Evolutionary conservation across 2,329 filamentous ascomycete genomes (phyloP).

Genomic region (Calonectria hawksworthii): DNA sequence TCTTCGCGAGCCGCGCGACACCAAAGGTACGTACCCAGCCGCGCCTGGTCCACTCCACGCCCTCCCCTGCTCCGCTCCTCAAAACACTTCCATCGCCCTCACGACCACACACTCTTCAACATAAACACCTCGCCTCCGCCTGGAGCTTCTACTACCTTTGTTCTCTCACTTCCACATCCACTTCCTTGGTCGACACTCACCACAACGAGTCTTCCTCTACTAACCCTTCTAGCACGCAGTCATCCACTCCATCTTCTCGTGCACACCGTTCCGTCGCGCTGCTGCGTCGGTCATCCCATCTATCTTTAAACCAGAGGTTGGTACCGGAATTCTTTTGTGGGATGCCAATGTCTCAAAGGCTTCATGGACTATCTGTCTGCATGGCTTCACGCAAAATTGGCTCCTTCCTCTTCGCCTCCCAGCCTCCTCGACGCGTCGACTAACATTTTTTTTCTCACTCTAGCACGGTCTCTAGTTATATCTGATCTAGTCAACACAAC

Average conservation of each 20-base stretch:
- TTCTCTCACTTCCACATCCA: conserved; percentile 44
- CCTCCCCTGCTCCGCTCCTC: conserved; percentile 51
- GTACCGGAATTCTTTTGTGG: conserved; percentile 47
- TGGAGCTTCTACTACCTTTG: conserved; percentile 42
- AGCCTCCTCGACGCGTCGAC: conserved; percentile 43
- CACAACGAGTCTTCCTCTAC: conserved; percentile 42
- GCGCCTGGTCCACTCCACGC: conserved; percentile 48
- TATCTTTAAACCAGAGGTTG: conserved; percentile 53
- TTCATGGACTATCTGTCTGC: conserved; percentile 23
- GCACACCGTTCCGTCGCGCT: conserved; percentile 55
- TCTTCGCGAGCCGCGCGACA: conserved; percentile 48
- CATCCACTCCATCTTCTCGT: conserved; percentile 45
- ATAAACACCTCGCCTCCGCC: conserved; percentile 52
- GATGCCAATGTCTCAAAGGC: conserved; percentile 49
- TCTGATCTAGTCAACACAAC: conserved; percentile 38
- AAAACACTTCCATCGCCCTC: conserved; percentile 56
- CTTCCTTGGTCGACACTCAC: conserved; percentile 37
- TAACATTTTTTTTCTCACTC: conserved; percentile 32
- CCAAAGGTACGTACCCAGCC: conserved; percentile 51
- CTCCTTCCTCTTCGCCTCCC: conserved; percentile 28
- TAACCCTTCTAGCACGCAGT: conserved; percentile 41
- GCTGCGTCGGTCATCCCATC: conserved; percentile 50
- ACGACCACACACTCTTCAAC: conserved; percentile 47
- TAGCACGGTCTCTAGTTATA: conserved; percentile 39
- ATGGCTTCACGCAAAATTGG: conserved; percentile 11